A percentile compares a stretch with the other conserved stretches of the same genome.
phyloP scores from a whole-genome alignment of 192 early-diverging fungal species.

The Geosiphon pyriformis region DNA sequence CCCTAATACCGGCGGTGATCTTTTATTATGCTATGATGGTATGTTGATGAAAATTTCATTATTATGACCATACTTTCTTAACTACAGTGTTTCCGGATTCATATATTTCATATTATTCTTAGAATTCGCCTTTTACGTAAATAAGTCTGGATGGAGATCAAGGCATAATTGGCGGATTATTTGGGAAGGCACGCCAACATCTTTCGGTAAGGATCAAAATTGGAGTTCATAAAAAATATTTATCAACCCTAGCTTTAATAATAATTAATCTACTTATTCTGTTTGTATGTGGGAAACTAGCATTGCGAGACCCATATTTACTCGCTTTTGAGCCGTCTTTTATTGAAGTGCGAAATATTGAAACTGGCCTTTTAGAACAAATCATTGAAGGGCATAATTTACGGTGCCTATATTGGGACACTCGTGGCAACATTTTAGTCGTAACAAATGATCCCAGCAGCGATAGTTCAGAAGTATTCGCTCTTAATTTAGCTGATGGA shows the following conservation, averaged over 20 bases:
- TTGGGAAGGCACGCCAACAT: conserved; percentile 83
- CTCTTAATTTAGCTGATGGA: conserved; percentile 13
- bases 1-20: conserved; percentile 53
- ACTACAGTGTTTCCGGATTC: background rate
- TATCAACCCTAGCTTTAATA: too few species aligned
- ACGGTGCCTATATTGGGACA: conserved; percentile 18
- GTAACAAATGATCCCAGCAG: conserved; percentile 12
- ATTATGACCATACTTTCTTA: too few species aligned
- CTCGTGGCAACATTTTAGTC: conserved; percentile 16
- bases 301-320: conserved; percentile 76
- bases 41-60: conserved; percentile 17
- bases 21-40: conserved; percentile 91
- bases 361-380: conserved; percentile 65
- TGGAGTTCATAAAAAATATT: background rate
- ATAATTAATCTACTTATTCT: background rate
- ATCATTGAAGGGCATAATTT: conserved; percentile 45
- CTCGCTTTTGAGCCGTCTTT: conserved; percentile 87
- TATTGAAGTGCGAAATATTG: conserved; percentile 82
- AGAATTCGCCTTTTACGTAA: conserved; percentile 92
- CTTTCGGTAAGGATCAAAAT: conserved; percentile 45
- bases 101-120: conserved; percentile 8
- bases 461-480: conserved; percentile 21
- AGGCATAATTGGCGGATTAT: conserved; percentile 73
- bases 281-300: conserved; percentile 20
- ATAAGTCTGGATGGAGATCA: conserved; percentile 75